These are phyloP conservation scores for Acephala macrosclerotiorum DNA, from an alignment of 2,329 filamentous ascomycete species.

Conservation along the genomic window DNA sequence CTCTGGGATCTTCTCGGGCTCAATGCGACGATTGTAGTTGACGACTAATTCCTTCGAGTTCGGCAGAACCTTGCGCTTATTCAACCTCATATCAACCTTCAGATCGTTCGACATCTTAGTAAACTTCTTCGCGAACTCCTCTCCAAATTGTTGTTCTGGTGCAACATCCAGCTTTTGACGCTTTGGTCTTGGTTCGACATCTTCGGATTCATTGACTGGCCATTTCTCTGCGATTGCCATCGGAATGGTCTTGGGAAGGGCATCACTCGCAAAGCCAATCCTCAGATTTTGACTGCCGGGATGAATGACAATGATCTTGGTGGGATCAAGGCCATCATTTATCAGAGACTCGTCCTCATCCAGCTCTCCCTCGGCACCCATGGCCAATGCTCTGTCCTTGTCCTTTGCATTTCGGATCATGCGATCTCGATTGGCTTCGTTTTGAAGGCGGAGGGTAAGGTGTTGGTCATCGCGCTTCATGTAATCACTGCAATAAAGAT, in stretches of 20 bases:
- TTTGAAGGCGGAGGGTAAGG: slow-evolving; percentile 85
- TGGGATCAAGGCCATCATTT: slow-evolving; percentile 73
- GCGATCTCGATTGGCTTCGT: slow-evolving; percentile 83
- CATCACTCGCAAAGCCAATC: slow-evolving; percentile 95
- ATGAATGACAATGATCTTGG: slow-evolving; percentile 94
- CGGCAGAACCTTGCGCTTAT: slow-evolving; percentile 94
- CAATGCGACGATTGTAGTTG: slow-evolving; percentile 88
- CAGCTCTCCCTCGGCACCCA: slow-evolving; percentile 57
- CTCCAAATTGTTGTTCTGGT: slow-evolving; percentile 83
- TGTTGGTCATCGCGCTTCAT: slow-evolving; percentile 98
- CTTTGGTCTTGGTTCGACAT: slow-evolving; percentile 79
- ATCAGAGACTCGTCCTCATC: slow-evolving; percentile 60
- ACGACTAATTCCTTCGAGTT: slow-evolving; percentile 96
- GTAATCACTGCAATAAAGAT: slow-evolving; percentile 72
- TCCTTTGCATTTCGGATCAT: slow-evolving; percentile 89
- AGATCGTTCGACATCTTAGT: slow-evolving; percentile 85
- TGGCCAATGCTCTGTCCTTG: slow-evolving; percentile 82
- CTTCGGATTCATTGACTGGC: slow-evolving; percentile 81
- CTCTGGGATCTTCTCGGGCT: slow-evolving; percentile 86
- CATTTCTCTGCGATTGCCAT: slow-evolving; percentile 89
- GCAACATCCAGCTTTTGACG: slow-evolving; percentile 64
- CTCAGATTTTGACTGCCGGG: slow-evolving; percentile 94
- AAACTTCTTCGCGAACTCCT: slow-evolving; percentile 80
- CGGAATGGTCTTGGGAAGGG: slow-evolving; percentile 90
- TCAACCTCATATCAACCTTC: slow-evolving; percentile 87